A percentile compares a stretch with the other conserved stretches of the same genome.
Evolutionary conservation across 352 stramenopile genomes (phyloP).

Genomic region (Pythium grandisporangium): DNA sequence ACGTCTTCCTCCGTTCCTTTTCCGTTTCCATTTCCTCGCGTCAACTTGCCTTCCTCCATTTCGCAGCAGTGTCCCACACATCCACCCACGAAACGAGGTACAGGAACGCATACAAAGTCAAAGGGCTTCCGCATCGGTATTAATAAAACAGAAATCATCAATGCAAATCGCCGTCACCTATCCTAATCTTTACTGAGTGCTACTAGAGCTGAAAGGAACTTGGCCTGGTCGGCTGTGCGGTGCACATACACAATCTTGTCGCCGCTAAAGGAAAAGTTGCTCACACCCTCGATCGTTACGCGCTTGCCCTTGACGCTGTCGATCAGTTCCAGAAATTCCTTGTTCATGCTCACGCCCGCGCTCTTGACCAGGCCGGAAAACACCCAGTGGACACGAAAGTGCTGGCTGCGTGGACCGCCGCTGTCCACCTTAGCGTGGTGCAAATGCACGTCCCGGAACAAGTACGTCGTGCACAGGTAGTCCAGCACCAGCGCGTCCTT

Average conservation of each 20-base stretch:
- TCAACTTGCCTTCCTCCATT: too few species aligned
- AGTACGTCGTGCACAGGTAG: constrained; percentile 78
- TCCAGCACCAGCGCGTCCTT: constrained; percentile 82
- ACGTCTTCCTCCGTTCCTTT: too few species aligned
- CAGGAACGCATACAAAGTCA: too few species aligned
- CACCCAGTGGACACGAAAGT: constrained; percentile 82
- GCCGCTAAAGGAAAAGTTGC: constrained; percentile 82
- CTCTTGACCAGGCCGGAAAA: constrained; percentile 70
- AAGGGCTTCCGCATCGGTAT: too few species aligned
- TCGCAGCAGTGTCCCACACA: too few species aligned
- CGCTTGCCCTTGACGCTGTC: constrained; percentile 70
- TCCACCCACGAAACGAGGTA: too few species aligned
- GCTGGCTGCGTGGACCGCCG: constrained; percentile 70
- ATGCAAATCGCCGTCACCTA: too few species aligned
- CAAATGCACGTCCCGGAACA: constrained; percentile 68
- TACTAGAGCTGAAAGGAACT: constrained; percentile 78
- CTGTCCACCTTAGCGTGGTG: constrained; percentile 80
- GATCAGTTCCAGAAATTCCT: constrained; percentile 82
- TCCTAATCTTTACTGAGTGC: constrained; percentile 63
- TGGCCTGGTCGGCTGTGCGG: constrained; percentile 81
- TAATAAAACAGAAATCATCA: too few species aligned
- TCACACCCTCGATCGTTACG: constrained; percentile 79
- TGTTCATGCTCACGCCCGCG: constrained; percentile 79
- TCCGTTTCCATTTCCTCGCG: too few species aligned
- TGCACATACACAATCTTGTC: constrained; percentile 88